Base-by-base conservation (phyloP, 208 protist genomes). In the Acanthamoeba triangularis region DNA sequence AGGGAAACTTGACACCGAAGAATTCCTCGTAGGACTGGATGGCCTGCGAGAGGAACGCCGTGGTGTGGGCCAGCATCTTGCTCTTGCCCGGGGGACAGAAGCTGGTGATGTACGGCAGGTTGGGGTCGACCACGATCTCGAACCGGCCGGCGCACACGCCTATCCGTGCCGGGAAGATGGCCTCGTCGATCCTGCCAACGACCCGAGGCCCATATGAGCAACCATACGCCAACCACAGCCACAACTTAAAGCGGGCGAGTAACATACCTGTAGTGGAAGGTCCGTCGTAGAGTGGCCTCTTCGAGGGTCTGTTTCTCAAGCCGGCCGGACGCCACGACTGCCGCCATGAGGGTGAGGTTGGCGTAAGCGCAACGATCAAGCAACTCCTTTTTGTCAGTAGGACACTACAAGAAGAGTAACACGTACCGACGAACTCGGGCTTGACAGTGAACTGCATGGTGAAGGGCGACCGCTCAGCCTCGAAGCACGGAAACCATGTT, bases 401-500 rank as follows among this genome's bases (percentile, higher is more conserved):
- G 63, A n/a, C 63, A 37, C 16, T 20, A 3, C 18, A 33, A 80
- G 35, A 8, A 35, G 0, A 18, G 69, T 23, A 47, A 47, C 18
- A 7, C 28, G 44, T 94, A 94, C 35, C 90, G 16, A 74, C 30
- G 13, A 54, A 69, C n/a, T 84, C 74, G 33, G 69, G 33, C 54
- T 28, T 54, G n/a, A 94, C 94, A 10, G 94, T 95, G 47, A 94
- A 61, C 35, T 95, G 28, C 41, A 95, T 76, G 49, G 30, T 69
- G 59, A 95, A 95, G 13, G 94, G 47, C 25, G 37, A 93, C 18
- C 94, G 65, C 30, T 94, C 52, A 4, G 90, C 35, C 33, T 95
- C 94, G 25, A 95, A 37, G 56, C 95, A 96, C 41, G 96, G 96
- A 33, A 97, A 96, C 96, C 96, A 97, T 78, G 95, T 96, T 72